These are phyloP conservation scores for Fusarium tuaranense DNA, from an alignment of 2,329 filamentous ascomycete species.

Conservation along the genomic window DNA sequence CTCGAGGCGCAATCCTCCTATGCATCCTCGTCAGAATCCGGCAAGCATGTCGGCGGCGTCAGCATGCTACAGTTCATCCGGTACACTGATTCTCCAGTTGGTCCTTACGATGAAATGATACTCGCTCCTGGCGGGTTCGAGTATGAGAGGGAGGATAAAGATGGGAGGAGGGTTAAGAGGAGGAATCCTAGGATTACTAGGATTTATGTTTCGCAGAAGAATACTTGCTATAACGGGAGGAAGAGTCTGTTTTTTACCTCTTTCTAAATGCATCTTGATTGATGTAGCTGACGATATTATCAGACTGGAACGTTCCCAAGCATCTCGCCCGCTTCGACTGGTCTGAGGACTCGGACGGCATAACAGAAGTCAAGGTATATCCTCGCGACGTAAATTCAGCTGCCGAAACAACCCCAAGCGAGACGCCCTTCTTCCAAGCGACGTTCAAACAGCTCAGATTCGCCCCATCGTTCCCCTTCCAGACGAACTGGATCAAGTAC, in stretches of 20 bases:
- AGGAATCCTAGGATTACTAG: constrained; percentile 59
- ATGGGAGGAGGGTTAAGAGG: constrained; percentile 47
- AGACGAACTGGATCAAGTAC: constrained; percentile 51
- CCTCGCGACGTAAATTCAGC: constrained; percentile 54
- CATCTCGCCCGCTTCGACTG: constrained; percentile 65
- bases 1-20: constrained; percentile 58
- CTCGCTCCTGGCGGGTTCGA: constrained; percentile 60
- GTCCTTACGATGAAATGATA: constrained; percentile 66
- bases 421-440: constrained; percentile 59
- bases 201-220: constrained; percentile 65
- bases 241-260: constrained; percentile 53
- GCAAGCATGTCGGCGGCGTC: constrained; percentile 57
- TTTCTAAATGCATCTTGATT: too few relatives aligned
- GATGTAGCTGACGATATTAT: not conserved
- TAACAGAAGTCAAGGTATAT: constrained; percentile 56
- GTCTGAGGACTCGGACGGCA: constrained; percentile 50
- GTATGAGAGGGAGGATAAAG: constrained; percentile 53
- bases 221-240: constrained; percentile 65
- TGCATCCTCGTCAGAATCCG: constrained; percentile 45
- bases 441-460: constrained; percentile 57
- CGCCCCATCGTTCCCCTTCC: constrained; percentile 58
- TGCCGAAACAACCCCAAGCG: constrained; percentile 47
- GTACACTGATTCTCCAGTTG: constrained; percentile 63
- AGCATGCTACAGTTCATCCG: constrained; percentile 63
- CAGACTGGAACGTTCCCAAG: constrained; percentile 69